Base-by-base conservation (phyloP, 179 eudicot species). In the Gypsophila paniculata region DNA sequence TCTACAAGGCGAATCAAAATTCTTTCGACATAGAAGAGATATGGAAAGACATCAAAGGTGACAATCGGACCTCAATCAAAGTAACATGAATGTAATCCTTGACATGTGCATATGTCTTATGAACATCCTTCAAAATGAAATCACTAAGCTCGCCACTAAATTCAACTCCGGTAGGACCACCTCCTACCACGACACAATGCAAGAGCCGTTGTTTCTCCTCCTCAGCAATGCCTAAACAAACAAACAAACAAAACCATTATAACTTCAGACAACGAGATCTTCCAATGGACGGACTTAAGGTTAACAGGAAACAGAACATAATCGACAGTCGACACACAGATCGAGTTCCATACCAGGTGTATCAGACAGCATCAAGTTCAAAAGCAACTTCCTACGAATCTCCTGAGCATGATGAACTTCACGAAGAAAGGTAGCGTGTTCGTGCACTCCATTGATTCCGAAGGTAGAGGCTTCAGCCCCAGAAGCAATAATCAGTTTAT, bases 81-180 rank as follows among this genome's bases (percentile, higher is more conserved):
- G 98, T 95, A 42, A 95, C 98, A 60, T 77, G 91, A 61, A 95
- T 90, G 74, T 87, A 84, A 79, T 95, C 88, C 79, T 95, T 92
- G 60, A 95, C 96, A 72, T 92, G 93, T 6, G 90, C 61, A 75
- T 95, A 95, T 87, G 86, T 88, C 78, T 88, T 83, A 71, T 74
- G 89, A 68, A 92, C 97, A 83, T 95, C 99, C 73, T 61, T 90
- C 83, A 79, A 78, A 36, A 95, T 92, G 72, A 95, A 95, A 82
- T 95, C 99, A 76, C 98, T 92, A 34, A 95, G 93, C 80, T 95
- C 99, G 32, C 97, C 98, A 53, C 97, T 92, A 69, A 95, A 92
- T 86, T 95, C 99, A 67, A 95, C 99, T 65, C 99, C 99, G 8
- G 99, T 92, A 2, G 99, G 99, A 74, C 99, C 98, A 60, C 99